Percentiles rank a stretch among this genome's conserved stretches.
phyloP scores from a whole-genome alignment of 192 early-diverging fungal species.

The Coemansia sp. region DNA sequence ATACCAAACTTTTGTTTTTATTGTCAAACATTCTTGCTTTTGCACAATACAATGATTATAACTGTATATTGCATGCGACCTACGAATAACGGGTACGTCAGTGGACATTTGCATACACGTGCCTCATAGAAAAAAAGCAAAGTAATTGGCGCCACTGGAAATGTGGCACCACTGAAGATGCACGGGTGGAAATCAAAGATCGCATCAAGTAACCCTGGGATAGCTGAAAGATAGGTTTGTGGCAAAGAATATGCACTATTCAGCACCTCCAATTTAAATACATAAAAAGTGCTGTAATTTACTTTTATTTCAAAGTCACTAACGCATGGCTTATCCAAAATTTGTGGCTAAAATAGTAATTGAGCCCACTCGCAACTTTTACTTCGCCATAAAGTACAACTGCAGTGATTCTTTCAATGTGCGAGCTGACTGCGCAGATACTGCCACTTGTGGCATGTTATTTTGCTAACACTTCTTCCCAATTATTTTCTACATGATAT shows the following conservation, averaged over 20 bases:
- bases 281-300: constrained; percentile 1
- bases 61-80: background rate
- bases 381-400: background rate
- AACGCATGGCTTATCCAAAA: background rate
- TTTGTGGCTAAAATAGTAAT: constrained; percentile 18
- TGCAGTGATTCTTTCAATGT: background rate
- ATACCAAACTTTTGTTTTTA: background rate
- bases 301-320: background rate
- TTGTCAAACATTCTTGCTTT: background rate
- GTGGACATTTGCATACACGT: background rate
- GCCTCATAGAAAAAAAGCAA: background rate
- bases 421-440: background rate
- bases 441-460: background rate
- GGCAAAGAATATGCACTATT: background rate
- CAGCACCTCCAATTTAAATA: background rate
- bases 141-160: background rate
- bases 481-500: background rate
- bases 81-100: background rate
- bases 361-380: constrained; percentile 9
- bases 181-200: background rate
- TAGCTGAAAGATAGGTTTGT: background rate
- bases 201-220: background rate
- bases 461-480: background rate
- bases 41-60: background rate
- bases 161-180: background rate